phyloP scores from a whole-genome alignment of 2,329 filamentous ascomycete genomes.

The Fusarium redolens region DNA sequence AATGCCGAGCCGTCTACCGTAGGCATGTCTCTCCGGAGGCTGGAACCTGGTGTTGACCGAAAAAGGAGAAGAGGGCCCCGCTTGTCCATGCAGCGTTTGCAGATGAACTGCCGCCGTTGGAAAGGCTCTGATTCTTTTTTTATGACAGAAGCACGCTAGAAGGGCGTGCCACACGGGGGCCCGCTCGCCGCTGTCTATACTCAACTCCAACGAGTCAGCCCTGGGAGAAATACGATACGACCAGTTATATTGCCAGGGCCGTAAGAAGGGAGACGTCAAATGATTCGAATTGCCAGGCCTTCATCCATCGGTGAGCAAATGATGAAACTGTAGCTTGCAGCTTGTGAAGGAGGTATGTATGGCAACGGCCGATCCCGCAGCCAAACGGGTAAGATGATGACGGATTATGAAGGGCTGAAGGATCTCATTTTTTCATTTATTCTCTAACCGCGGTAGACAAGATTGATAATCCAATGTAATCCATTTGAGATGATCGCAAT shows the following conservation, averaged over 20 bases:
- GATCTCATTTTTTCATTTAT: not conserved
- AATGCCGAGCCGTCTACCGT: conserved; percentile 2
- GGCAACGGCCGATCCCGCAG: conserved; percentile 7
- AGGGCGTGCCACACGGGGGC: not conserved
- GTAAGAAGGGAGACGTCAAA: not conserved
- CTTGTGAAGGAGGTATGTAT: not conserved
- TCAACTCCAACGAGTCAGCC: conserved; percentile 10
- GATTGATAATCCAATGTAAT: not conserved
- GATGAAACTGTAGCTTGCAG: conserved; percentile 8
- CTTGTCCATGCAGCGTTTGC: conserved; percentile 23
- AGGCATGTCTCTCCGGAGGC: not conserved
- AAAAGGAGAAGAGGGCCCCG: conserved; percentile 14
- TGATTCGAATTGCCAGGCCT: not conserved
- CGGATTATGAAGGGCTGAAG: conserved; percentile 4
- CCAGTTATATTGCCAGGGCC: conserved; percentile 4
- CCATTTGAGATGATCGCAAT: conserved; percentile 2
- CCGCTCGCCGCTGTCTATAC: conserved; percentile 1
- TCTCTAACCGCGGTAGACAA: not conserved
- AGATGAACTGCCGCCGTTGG: conserved; percentile 31
- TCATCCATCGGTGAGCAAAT: not conserved
- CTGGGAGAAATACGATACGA: conserved; percentile 8
- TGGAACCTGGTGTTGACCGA: not conserved
- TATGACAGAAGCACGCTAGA: conserved; percentile 28
- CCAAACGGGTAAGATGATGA: not conserved
- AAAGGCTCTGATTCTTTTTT: conserved; percentile 21